Percentiles rank a stretch among this genome's conserved stretches.
phyloP scores from a whole-genome alignment of 805 yeast genomes.

The Torulaspora indica region DNA sequence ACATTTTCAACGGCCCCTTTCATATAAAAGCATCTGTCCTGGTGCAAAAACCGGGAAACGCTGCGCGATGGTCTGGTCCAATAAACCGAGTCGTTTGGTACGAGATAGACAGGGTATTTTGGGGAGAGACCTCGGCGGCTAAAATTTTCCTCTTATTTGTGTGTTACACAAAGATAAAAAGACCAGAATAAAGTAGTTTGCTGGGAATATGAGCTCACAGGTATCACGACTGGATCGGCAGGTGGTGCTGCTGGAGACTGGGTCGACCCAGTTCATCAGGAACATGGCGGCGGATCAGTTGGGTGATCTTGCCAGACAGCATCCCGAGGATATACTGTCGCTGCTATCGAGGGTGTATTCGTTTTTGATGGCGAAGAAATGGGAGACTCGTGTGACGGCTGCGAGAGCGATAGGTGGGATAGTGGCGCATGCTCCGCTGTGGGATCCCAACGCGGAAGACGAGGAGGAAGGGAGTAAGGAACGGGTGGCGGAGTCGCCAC shows the following conservation, averaged over 20 bases:
- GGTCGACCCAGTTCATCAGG: conserved; percentile 88
- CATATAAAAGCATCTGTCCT: conserved; percentile 18
- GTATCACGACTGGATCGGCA: conserved; percentile 44
- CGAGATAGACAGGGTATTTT: conserved; percentile 1
- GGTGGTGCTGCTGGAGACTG: conserved; percentile 69
- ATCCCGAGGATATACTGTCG: conserved; percentile 86
- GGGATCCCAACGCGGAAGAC: conserved; percentile 72
- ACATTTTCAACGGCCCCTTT: conserved; percentile 10
- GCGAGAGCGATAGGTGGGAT: conserved; percentile 94
- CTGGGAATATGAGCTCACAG: conserved; percentile 31
- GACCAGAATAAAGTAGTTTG: neutral
- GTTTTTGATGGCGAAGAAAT: conserved; percentile 69
- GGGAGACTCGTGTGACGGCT: conserved; percentile 96
- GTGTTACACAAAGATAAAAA: neutral
- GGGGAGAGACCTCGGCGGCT: conserved; percentile 19
- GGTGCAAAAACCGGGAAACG: conserved; percentile 10
- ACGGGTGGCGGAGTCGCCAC: conserved; percentile 16
- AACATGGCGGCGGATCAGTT: conserved; percentile 97
- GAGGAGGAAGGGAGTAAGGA: conserved; percentile 13
- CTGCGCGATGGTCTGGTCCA: neutral
- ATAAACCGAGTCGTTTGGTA: neutral
- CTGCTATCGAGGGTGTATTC: conserved; percentile 88
- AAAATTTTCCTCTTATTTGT: neutral
- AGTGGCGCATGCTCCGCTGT: conserved; percentile 64
- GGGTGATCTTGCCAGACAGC: conserved; percentile 87